Base-by-base conservation (phyloP, 2,329 filamentous ascomycete species). In the Diaporthe ilicicola region DNA sequence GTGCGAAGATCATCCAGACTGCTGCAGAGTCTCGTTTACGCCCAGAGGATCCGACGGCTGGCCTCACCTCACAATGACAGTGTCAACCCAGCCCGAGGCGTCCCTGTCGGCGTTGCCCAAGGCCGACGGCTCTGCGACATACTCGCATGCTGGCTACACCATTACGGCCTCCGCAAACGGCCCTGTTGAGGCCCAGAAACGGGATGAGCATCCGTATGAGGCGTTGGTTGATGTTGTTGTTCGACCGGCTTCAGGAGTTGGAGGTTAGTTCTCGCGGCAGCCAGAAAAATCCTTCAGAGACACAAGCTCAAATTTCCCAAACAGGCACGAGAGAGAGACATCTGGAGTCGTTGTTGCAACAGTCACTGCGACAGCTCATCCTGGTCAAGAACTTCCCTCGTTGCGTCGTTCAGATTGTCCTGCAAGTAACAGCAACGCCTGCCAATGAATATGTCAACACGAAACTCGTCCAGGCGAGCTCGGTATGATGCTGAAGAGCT, bases 171-270 rank as follows among this genome's bases (percentile, higher is more conserved):
- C 94, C 17, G 94, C 97, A 75, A 98, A 97, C 82, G 96, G 95
- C 0, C 96, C 96, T 19, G 90, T 98, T 75, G 96, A 99, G 84
- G 94, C 95, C 19, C 90, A 91, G 76, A 90, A 95, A 77, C 90
- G 94, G 77, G 95, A 99, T 79, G 94, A 98, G 81, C 90, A 96
- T 75, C 93, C 96, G 9, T 95, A 97, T 81, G 94, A 98, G 84
- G 94, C 95, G 34, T 90, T 92, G 62, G 86, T 99, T 74, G 96
- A 98, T 82, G 93, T 99, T 70, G 91, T 95, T 79, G 89, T 99
- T 74, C 90, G 96, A 80, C 95, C 95, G 61, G 92, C 93, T 44
- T 91, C 92, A 74, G 95, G 95, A 19, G 91, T 96, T 55, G 94
- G 93, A 84, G 92, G 94, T 91, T 81, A 79, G 87, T 77, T 59